Evolutionary conservation across 495 filamentous ascomycete genomes (phyloP), one percentile per base, ranked within the genome.

Genomic region (Podospora anserina): DNA sequence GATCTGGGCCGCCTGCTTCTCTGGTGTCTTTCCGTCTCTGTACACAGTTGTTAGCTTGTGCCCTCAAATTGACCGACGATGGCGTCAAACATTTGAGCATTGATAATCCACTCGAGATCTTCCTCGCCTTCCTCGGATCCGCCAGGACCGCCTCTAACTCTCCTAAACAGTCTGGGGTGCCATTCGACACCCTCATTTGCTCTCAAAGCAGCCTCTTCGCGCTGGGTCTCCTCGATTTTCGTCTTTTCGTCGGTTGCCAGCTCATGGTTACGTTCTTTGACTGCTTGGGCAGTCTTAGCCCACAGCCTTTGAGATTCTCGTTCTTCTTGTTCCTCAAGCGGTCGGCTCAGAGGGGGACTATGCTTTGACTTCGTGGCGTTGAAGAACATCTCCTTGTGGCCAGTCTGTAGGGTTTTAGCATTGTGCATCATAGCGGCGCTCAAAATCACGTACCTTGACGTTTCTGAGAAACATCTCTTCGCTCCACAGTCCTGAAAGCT

Each of bases 181-280:
- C 96, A 99, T 68, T 96, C 93, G 16, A 94, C 82, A 61, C 91
- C 92, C 11, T 95, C 89, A 32, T 93, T 88, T 39, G 84, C 85
- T 70, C 95, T 87, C 75, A 88, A 87, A 54, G 93, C 91, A 2
- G 96, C 92, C 75, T 97, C 94, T 54, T 92, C 89, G 75, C 95
- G 85, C 79, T 99, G 95, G 72, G 82, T 87, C 68, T 98, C 93
- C 76, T 99, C 95, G 71, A 98, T 92, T 78, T 90, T 91, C 19
- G 89, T 93, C 82, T 99, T 99, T 76, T 97, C 95, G 55, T 94
- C 92, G 7, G 95, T 99, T 4, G 95, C 95, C 13, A 87, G 82
- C 71, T 92, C 90, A 74, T 99, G 96, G 73, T 99, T 92, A 64
- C 88, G 85, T 32, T 89, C 86, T 72, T 88, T 91, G 70, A 99